Evolutionary conservation across 2,329 filamentous ascomycete genomes (phyloP), one percentile per base, ranked within the genome.

Genomic region (Colletotrichum tamarilloi): DNA sequence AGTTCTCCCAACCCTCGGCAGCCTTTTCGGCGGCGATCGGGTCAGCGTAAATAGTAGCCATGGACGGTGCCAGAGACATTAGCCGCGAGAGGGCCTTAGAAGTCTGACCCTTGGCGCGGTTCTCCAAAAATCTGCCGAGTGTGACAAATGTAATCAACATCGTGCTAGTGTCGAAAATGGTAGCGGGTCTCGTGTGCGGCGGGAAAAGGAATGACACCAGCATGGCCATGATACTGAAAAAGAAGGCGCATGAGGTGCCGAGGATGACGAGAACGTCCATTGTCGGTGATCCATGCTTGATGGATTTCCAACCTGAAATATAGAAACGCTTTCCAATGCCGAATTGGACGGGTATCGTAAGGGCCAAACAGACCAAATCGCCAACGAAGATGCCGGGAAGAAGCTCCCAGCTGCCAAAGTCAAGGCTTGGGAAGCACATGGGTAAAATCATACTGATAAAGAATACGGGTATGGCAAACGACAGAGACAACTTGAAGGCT

Each of bases 121-220:
- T 99, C 83, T 99, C 97, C 22, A 99, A 85, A 85, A 93, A 99
- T 46, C 97, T 92, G 4, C 97, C 95, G 3, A 99, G 85, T 1
- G 93, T 95, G 81, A 98, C 95, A 81, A 99, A 98, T 0, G 95
- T 98, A 81, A 99, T 95, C 64, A 99, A 88, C 97, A 98, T 99
- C 26, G 95, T 98, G 83, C 95, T 98, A 1, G 97, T 99, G 80
- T 99, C 97, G 78, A 99, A 99, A 19, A 98, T 93, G 2, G 95
- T 98, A 75, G 91, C 92, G 1, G 97, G 97, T 60, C 94, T 90
- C 2, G 88, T 90, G 80, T 98, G 95, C 7, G 95, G 94, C 26
- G 90, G 86, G n/a, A 90, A 87, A 16, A 94, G 76, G 24, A 98
- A 81, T 0, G 95, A 97, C 19, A 98, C 91, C 5, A 92, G 67